Percentiles rank a stretch among this genome's conserved stretches.
Conservation (phyloP, 352 stramenopile species). For the Phytophthora fragariaefolia region DNA sequence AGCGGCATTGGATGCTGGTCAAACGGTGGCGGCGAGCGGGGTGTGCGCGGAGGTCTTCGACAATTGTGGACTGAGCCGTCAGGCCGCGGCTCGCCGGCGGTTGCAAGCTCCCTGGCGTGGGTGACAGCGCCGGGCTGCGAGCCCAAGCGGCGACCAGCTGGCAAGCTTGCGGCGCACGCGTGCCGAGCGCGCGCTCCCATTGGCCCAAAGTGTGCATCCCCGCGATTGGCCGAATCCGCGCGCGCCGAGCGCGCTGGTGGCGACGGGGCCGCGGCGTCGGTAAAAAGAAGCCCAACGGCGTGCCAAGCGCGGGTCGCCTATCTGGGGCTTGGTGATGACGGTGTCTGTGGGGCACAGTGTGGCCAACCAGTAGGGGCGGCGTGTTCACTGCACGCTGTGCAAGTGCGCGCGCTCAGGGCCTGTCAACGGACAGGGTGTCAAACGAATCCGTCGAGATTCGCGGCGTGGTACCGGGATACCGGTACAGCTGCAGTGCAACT, state of each 20-base stretch:
- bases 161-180: not conserved
- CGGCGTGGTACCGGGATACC: not conserved
- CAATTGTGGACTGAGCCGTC: slow-evolving; percentile 47
- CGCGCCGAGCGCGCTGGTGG: slow-evolving; percentile 23
- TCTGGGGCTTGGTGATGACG: not conserved
- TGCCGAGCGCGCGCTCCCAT: not conserved
- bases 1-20: slow-evolving; percentile 27
- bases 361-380: not conserved
- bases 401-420: too few relatives aligned
- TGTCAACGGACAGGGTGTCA: too few relatives aligned
- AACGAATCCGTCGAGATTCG: slow-evolving; percentile 25
- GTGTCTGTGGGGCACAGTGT: too few relatives aligned
- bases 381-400: too few relatives aligned
- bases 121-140: slow-evolving; percentile 21
- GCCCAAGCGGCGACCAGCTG: slow-evolving; percentile 1
- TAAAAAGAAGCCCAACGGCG: slow-evolving; percentile 28
- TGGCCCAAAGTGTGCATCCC: slow-evolving; percentile 23
- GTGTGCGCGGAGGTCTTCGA: slow-evolving; percentile 19
- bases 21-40: slow-evolving; percentile 6
- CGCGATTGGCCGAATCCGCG: slow-evolving; percentile 21
- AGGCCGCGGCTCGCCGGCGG: not conserved
- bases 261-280: not conserved
- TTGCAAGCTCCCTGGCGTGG: slow-evolving; percentile 22
- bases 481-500: slow-evolving; percentile 15
- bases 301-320: slow-evolving; percentile 21